Percentiles rank a stretch among this genome's conserved stretches.
phyloP scores from a whole-genome alignment of 2,329 filamentous ascomycete species.

The Fusarium duplospermum region DNA sequence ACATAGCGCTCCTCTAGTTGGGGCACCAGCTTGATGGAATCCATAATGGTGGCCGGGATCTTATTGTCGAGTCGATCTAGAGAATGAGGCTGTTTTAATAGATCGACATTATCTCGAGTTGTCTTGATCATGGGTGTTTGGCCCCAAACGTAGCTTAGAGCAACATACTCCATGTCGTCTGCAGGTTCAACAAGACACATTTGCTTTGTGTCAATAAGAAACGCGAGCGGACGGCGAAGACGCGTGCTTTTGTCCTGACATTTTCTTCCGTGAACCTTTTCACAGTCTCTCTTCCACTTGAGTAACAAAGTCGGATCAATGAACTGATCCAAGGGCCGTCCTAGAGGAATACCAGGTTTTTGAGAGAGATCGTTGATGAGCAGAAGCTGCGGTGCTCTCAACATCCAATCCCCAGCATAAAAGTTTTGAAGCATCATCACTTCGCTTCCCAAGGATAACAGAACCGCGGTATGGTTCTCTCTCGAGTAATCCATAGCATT shows the following conservation, averaged over 20 bases:
- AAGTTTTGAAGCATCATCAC: background rate
- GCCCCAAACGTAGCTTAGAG: constrained; percentile 22
- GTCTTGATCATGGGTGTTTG: constrained; percentile 1
- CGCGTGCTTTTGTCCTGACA: background rate
- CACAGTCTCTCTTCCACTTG: constrained; percentile 4
- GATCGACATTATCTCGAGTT: background rate
- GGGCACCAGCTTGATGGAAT: constrained; percentile 15
- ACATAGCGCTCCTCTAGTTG: constrained; percentile 10
- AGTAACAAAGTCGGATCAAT: background rate
- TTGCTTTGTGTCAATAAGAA: background rate
- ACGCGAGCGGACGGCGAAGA: background rate
- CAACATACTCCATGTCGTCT: background rate
- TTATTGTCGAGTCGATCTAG: background rate
- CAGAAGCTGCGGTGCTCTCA: background rate
- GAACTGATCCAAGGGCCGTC: background rate
- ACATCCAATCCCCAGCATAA: background rate
- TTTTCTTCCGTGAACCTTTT: background rate
- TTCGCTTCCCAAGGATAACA: background rate
- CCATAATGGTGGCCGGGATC: background rate
- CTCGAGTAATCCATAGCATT: background rate
- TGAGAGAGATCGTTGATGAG: background rate
- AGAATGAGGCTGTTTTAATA: background rate
- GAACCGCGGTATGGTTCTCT: background rate
- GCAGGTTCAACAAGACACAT: constrained; percentile 5
- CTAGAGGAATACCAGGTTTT: background rate